Percentiles rank a stretch among this genome's conserved stretches.
Evolutionary conservation across 441 rosid species (phyloP).

Genomic region (Raphanus hybrid): DNA sequence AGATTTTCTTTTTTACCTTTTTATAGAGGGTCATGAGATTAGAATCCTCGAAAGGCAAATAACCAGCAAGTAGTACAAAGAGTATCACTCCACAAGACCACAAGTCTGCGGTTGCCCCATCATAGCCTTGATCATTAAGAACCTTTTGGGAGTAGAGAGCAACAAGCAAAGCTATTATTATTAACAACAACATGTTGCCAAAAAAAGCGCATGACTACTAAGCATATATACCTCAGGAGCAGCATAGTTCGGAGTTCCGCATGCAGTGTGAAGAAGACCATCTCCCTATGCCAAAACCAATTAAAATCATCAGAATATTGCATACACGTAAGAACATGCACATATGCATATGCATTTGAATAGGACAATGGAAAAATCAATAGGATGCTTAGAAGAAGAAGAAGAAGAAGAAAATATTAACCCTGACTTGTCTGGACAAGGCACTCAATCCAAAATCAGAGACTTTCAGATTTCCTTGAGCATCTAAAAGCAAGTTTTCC

Average conservation of each 20-base stretch:
- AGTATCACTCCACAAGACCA: slow-evolving; percentile 99
- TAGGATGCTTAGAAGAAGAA: not conserved
- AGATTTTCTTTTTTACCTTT: slow-evolving; percentile 58
- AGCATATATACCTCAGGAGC: slow-evolving; percentile 90
- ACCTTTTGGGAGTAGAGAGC: slow-evolving; percentile 62
- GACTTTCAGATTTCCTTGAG: slow-evolving; percentile 85
- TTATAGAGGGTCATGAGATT: slow-evolving; percentile 89
- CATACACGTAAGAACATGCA: slow-evolving; percentile 11
- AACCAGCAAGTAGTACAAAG: slow-evolving; percentile 97
- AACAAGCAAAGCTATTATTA: slow-evolving; percentile 14
- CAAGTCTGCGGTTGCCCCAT: slow-evolving; percentile 93
- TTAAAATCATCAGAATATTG: slow-evolving; percentile 15
- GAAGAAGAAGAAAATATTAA: slow-evolving; percentile 41
- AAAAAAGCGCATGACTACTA: slow-evolving; percentile 11
- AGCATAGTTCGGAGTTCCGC: slow-evolving; percentile 98
- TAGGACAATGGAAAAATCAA: not conserved
- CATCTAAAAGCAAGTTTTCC: slow-evolving; percentile 88
- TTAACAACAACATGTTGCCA: slow-evolving; percentile 14
- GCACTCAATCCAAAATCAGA: slow-evolving; percentile 99
- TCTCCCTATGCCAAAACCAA: slow-evolving; percentile 68
- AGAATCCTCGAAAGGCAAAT: slow-evolving; percentile 98
- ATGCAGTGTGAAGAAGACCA: slow-evolving; percentile 96
- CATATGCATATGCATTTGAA: slow-evolving; percentile 2
- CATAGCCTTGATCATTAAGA: slow-evolving; percentile 96
- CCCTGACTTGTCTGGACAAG: slow-evolving; percentile 94